phyloP scores from a whole-genome alignment of 2,329 filamentous ascomycete species.

The Chaetomium globosum region DNA sequence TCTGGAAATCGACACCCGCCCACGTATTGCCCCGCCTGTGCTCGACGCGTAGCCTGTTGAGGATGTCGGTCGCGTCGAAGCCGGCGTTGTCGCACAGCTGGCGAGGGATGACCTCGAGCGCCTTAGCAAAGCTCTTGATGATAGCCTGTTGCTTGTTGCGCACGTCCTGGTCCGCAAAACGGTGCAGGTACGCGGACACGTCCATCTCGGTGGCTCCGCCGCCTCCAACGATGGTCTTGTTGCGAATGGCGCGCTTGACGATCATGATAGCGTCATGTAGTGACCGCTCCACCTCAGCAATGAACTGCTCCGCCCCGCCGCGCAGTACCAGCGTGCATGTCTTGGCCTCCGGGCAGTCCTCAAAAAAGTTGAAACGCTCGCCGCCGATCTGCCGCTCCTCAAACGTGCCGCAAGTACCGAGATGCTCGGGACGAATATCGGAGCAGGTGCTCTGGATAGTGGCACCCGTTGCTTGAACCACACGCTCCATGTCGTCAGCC shows the following conservation, averaged over 20 bases:
- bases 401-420: constrained; percentile 86
- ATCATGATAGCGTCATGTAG: constrained; percentile 99
- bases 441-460: constrained; percentile 95
- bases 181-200: constrained; percentile 87
- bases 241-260: constrained; percentile 95
- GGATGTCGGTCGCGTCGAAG: constrained; percentile 96
- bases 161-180: constrained; percentile 89
- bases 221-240: constrained; percentile 90
- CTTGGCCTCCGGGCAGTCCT: constrained; percentile 91
- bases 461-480: constrained; percentile 91
- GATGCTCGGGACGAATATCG: constrained; percentile 84
- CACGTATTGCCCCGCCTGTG: constrained; percentile 90
- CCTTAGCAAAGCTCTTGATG: constrained; percentile 97
- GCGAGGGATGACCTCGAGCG: constrained; percentile 91
- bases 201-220: constrained; percentile 98
- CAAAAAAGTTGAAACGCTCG: constrained; percentile 98
- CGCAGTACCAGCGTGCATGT: constrained; percentile 95
- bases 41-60: constrained; percentile 94
- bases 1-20: constrained; percentile 93
- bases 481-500: constrained; percentile 90
- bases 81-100: constrained; percentile 98
- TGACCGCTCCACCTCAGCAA: constrained; percentile 95
- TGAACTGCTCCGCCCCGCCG: constrained; percentile 97
- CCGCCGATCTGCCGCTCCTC: constrained; percentile 97
- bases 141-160: constrained; percentile 95